Evolutionary conservation across 2,329 filamentous ascomycete genomes (phyloP).

Genomic region (Fusarium lateritium): DNA sequence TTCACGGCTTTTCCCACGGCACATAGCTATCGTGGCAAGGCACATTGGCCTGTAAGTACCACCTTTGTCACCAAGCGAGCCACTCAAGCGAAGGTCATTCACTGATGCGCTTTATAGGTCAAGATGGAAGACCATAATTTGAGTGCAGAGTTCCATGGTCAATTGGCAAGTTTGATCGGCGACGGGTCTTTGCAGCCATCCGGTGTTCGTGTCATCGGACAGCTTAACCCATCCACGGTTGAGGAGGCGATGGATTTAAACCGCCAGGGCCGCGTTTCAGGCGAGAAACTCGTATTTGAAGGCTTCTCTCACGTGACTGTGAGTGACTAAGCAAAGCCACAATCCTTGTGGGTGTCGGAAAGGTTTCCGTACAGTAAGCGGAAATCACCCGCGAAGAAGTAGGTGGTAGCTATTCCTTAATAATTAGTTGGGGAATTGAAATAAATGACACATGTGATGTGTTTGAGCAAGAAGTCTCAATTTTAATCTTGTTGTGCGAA

Average conservation of each 20-base stretch:
- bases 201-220: not conserved
- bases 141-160: conserved; percentile 14
- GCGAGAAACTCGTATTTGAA: conserved; percentile 34
- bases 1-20: conserved; percentile 61
- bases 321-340: too few species aligned
- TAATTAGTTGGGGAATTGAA: too few species aligned
- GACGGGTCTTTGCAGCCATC: conserved; percentile 2
- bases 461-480: too few species aligned
- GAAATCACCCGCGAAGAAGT: too few species aligned
- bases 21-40: conserved; percentile 53
- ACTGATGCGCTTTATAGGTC: conserved; percentile 1
- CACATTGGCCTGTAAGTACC: conserved; percentile 57
- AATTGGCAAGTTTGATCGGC: not conserved
- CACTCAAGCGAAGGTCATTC: too few species aligned
- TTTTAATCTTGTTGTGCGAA: too few species aligned
- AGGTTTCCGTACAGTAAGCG: too few species aligned
- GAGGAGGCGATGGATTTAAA: conserved; percentile 32
- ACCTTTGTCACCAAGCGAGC: not conserved
- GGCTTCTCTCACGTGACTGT: not conserved
- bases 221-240: not conserved
- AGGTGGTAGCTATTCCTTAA: too few species aligned
- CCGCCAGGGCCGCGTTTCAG: conserved; percentile 23
- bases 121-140: conserved; percentile 33
- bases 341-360: too few species aligned
- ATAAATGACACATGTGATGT: too few species aligned